These are phyloP conservation scores for Boletus reticulatus DNA, from an alignment of 768 basidiomycete species.

Conservation along the genomic window DNA sequence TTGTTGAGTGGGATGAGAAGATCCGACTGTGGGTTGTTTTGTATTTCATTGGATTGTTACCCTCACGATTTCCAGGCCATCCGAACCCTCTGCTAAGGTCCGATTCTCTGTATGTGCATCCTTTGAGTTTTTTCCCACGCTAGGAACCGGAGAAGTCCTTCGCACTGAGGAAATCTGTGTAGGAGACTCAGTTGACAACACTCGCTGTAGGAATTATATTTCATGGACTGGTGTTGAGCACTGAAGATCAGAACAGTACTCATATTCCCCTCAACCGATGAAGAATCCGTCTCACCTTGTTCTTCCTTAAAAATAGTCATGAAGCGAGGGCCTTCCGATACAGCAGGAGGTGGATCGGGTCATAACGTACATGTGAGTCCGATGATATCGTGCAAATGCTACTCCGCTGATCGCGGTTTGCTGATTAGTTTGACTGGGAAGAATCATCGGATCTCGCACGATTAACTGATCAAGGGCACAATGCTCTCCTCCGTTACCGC, in stretches of 20 bases:
- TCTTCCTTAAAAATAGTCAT: background rate
- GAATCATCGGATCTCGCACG: background rate
- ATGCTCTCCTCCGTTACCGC: background rate
- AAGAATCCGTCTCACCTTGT: background rate
- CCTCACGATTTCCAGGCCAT: background rate
- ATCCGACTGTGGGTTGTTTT: background rate
- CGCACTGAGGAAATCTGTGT: background rate
- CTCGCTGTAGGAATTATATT: background rate
- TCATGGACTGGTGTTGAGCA: too few relatives aligned
- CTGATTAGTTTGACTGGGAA: background rate
- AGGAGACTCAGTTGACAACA: background rate
- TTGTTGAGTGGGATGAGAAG: background rate
- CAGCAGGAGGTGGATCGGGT: background rate
- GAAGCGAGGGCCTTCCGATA: too few relatives aligned
- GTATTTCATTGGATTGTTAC: too few relatives aligned
- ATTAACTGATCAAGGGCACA: constrained; percentile 1
- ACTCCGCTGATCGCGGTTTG: background rate
- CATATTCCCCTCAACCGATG: background rate
- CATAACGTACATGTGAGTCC: background rate
- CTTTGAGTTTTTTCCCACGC: constrained; percentile 1
- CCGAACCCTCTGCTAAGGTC: background rate
- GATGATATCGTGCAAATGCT: too few relatives aligned
- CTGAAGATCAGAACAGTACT: background rate
- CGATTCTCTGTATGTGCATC: background rate
- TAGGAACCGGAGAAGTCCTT: background rate